Percentiles rank a stretch among this genome's conserved stretches.
Evolutionary conservation across 2,329 filamentous ascomycete species (phyloP).

Genomic region (Apiospora saccharicola): DNA sequence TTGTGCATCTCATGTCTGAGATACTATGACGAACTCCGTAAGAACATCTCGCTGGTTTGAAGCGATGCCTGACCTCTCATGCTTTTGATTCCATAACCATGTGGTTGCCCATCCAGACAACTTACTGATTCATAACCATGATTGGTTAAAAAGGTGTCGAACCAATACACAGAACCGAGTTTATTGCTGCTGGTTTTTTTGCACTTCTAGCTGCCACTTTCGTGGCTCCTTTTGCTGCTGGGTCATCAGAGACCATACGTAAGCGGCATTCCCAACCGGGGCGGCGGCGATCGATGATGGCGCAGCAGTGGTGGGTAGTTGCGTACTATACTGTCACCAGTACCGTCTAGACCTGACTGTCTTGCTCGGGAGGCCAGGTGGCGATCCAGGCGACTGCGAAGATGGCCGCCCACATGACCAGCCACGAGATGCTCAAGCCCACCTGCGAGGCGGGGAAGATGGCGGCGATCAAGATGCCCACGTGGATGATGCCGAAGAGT

Average conservation of each 20-base stretch:
- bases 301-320: too few species aligned
- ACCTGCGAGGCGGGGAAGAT: neutral
- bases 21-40: neutral
- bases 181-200: too few species aligned
- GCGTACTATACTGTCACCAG: too few species aligned
- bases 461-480: neutral
- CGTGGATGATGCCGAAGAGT: neutral
- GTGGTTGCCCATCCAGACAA: neutral
- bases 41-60: neutral
- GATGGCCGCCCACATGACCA: conserved; percentile 12
- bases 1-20: neutral
- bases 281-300: too few species aligned
- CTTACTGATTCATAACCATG: neutral
- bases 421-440: neutral
- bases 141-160: neutral
- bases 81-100: too few species aligned
- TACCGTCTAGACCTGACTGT: neutral
- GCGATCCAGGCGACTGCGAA: neutral
- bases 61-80: neutral
- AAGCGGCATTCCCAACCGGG: too few species aligned
- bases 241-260: too few species aligned
- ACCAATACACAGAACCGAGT: neutral
- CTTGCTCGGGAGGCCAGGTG: conserved; percentile 14
- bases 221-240: too few species aligned
- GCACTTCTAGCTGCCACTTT: too few species aligned